Conservation (phyloP, 2,329 filamentous ascomycete genomes). For the Cladosporium sp. region DNA sequence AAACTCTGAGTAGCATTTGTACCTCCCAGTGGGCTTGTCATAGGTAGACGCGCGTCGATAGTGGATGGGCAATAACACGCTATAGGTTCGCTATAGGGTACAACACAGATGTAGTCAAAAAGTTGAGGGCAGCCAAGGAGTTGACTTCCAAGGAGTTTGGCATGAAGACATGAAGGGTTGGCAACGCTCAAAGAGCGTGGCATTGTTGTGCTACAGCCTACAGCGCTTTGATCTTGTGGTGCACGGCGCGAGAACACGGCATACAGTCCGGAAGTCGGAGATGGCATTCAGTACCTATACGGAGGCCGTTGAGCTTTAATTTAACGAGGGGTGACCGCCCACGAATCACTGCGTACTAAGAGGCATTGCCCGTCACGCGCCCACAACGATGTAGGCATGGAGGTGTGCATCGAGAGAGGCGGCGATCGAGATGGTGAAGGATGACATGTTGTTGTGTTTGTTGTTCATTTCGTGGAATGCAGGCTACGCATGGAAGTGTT, state of each 20-base stretch:
- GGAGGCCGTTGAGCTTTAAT: not conserved
- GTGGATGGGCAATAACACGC: too few species aligned
- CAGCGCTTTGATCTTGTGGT: not conserved
- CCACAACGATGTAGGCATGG: not conserved
- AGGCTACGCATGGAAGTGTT: not conserved
- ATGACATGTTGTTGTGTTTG: not conserved
- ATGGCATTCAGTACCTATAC: not conserved
- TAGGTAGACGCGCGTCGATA: too few species aligned
- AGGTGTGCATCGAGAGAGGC: not conserved
- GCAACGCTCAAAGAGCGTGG: not conserved
- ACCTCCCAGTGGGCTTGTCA: too few species aligned
- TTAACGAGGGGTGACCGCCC: not conserved
- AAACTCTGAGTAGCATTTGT: too few species aligned
- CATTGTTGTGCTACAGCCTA: not conserved
- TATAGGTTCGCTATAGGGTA: too few species aligned
- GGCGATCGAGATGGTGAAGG: not conserved
- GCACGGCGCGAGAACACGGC: not conserved
- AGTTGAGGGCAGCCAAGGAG: not conserved
- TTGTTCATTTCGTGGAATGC: not conserved
- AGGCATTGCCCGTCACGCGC: not conserved
- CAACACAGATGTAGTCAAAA: too few species aligned
- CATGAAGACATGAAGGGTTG: not conserved
- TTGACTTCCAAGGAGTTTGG: not conserved
- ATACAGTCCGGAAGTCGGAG: not conserved
- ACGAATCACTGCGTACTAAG: not conserved